Base-by-base conservation (phyloP, 352 stramenopile genomes). In the Pythium sukuiense region DNA sequence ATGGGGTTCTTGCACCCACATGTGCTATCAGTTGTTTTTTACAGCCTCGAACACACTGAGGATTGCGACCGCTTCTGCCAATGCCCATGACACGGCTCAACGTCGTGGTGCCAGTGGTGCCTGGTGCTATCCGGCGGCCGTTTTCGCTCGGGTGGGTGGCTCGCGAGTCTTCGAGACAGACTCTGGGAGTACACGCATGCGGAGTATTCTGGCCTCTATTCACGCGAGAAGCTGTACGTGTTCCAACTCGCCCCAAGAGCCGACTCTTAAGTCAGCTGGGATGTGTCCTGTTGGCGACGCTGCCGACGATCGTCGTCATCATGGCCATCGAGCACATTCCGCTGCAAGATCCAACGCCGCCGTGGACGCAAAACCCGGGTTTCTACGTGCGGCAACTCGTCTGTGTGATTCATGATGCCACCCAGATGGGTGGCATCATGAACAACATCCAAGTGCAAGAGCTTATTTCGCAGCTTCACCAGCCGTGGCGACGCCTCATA, bases 301-400 rank as follows among this genome's bases (percentile, higher is more conserved):
- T 58, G 13, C 59, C 33, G 7, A 50, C 39, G 2, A 11, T 57
- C 5, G 9, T 50, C 2, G 4, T 62, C 11, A 39, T 61, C 1
- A 12, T 57, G 8, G 24, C 18, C 4, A 18, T 68, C 7, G 54
- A 63, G 20, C 29, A 59, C 3, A 20, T 58, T 1, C 45, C 43
- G 2, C 48, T 69, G 1, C 29, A 69, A 45, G 35, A 62, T 7
- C 53, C 62, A 29, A 16, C 39, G 20, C 30, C 46, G 6, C 41
- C 45, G 6, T 63, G 62, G 55, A 27, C 0, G 16, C 18, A 41
- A 35, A 59, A 53, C 20, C 26, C 54, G 6, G 55, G 20, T 1
- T 83, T 79, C 29, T 74, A 78, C 8, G 61, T 68, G 13, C 73
- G 73, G 0, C 61, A 71, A 30, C 67, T 72, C 13, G 27, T 76